These are phyloP conservation scores for Skeletonema grethae DNA, from an alignment of 108 stramenopile species.

Conservation along the genomic window DNA sequence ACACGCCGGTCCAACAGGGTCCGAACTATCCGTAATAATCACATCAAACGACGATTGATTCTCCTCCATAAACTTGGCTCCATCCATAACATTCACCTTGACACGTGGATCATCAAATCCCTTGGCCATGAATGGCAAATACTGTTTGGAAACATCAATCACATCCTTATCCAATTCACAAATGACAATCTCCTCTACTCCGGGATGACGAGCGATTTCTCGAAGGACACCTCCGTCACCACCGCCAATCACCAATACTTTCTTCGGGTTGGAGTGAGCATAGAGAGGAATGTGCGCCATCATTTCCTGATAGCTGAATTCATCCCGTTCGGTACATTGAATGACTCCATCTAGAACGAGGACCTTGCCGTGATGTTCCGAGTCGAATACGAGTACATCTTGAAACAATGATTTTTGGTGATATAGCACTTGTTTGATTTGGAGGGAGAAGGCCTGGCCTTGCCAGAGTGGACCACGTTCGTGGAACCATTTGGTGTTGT, in stretches of 20 bases:
- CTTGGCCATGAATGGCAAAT: slow-evolving; percentile 81
- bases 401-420: slow-evolving; percentile 86
- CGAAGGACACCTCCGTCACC: slow-evolving; percentile 89
- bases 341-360: slow-evolving; percentile 87
- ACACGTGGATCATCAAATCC: slow-evolving; percentile 94
- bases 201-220: slow-evolving; percentile 86
- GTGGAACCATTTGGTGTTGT: slow-evolving; percentile 73
- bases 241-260: slow-evolving; percentile 87
- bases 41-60: slow-evolving; percentile 85
- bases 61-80: slow-evolving; percentile 83
- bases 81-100: slow-evolving; percentile 87
- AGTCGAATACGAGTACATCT: slow-evolving; percentile 96
- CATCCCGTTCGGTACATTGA: slow-evolving; percentile 38
- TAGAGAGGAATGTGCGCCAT: slow-evolving; percentile 94
- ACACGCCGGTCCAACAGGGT: slow-evolving; percentile 95
- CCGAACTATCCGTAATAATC: slow-evolving; percentile 90
- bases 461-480: slow-evolving; percentile 86
- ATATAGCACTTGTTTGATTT: slow-evolving; percentile 81
- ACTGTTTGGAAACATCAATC: slow-evolving; percentile 65
- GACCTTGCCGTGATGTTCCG: slow-evolving; percentile 89
- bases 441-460: slow-evolving; percentile 85
- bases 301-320: slow-evolving; percentile 86
- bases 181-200: slow-evolving; percentile 87
- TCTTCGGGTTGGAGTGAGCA: slow-evolving; percentile 80
- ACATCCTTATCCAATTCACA: slow-evolving; percentile 82